phyloP scores from a whole-genome alignment of 169 alveolate species.

The Toxoplasma gondii region DNA sequence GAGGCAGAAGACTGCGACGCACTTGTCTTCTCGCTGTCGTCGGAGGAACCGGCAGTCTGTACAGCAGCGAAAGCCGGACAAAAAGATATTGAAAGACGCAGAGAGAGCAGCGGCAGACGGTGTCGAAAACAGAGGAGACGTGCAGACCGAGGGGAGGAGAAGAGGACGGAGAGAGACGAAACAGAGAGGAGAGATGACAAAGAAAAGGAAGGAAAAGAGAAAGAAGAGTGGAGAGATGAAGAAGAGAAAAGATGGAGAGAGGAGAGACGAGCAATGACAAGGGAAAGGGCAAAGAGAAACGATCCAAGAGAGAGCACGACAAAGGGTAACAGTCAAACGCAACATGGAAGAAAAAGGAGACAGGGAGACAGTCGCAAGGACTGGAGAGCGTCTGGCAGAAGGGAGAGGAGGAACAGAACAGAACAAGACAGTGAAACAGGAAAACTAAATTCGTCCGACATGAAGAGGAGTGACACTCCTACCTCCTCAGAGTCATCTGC shows the following conservation, averaged over 20 bases:
- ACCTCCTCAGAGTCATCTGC: not conserved
- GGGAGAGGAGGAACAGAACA: too few species aligned
- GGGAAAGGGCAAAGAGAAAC: not conserved
- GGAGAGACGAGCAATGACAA: not conserved
- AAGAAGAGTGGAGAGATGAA: not conserved
- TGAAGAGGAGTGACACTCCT: not conserved
- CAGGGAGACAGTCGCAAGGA: too few species aligned
- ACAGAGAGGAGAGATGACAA: not conserved
- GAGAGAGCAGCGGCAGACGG: not conserved
- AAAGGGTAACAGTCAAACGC: not conserved
- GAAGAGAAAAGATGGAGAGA: not conserved
- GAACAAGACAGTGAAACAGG: too few species aligned
- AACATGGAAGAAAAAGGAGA: not conserved
- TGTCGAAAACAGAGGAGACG: not conserved
- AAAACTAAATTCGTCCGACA: too few species aligned
- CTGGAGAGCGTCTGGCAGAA: too few species aligned
- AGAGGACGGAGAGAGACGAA: slow-evolving; percentile 13
- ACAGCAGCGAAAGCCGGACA: too few species aligned
- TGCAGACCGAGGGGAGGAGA: not conserved
- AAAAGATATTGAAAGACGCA: too few species aligned
- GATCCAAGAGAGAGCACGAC: not conserved
- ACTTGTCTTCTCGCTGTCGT: not conserved
- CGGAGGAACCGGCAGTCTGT: not conserved
- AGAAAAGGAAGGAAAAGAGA: not conserved
- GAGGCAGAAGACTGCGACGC: not conserved